These are phyloP conservation scores for Podaxis rugospora DNA, from an alignment of 768 basidiomycete species.

Conservation along the genomic window DNA sequence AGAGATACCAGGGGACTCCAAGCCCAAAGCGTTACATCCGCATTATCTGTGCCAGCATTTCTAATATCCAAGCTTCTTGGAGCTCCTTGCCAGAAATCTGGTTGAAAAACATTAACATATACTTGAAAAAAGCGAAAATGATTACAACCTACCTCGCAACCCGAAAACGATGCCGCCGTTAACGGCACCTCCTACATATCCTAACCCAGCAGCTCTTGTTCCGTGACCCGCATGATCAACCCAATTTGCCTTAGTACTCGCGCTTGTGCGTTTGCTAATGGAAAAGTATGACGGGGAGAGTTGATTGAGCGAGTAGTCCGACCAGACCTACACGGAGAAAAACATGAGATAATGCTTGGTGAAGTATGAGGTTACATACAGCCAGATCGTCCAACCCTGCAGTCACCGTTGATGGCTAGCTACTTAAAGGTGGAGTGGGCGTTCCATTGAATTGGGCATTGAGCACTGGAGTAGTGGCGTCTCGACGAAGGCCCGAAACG, in stretches of 20 bases:
- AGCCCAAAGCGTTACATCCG: constrained; percentile 31
- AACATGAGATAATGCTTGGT: neutral
- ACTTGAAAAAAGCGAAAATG: neutral
- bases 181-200: constrained; percentile 31
- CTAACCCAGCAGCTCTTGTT: constrained; percentile 29
- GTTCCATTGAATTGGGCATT: constrained; percentile 31
- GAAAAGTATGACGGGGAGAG: constrained; percentile 25
- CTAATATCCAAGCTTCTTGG: constrained; percentile 32
- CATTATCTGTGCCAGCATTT: constrained; percentile 22
- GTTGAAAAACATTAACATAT: too few relatives aligned
- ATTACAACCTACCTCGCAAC: constrained; percentile 21
- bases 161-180: constrained; percentile 32
- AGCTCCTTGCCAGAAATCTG: constrained; percentile 36
- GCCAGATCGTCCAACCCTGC: constrained; percentile 27
- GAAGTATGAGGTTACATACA: constrained; percentile 10
- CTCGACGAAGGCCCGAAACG: constrained; percentile 32
- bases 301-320: constrained; percentile 32
- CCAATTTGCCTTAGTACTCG: constrained; percentile 22
- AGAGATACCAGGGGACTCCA: constrained; percentile 23
- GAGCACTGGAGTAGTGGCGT: constrained; percentile 33
- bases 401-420: constrained; percentile 32
- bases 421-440: constrained; percentile 27
- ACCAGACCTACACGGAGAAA: constrained; percentile 19
- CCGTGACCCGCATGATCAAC: constrained; percentile 29
- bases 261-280: constrained; percentile 26